Percentiles rank a stretch among this genome's conserved stretches.
Conservation (phyloP, 2,329 filamentous ascomycete genomes). For the Teratosphaeria zuluensis region DNA sequence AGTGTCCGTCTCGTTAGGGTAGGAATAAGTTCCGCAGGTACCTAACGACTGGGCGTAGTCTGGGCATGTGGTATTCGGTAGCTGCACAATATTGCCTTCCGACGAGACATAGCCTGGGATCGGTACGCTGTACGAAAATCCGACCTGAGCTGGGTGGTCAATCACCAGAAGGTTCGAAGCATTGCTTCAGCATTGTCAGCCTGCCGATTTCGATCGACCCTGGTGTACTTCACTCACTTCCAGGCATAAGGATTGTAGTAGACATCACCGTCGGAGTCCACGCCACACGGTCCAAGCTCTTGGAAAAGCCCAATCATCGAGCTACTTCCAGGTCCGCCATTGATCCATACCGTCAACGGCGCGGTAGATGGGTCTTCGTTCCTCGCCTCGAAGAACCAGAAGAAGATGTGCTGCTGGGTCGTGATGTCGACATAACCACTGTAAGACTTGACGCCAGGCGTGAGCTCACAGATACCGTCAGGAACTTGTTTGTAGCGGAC, state of each 20-base stretch:
- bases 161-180: constrained; percentile 59
- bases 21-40: constrained; percentile 48
- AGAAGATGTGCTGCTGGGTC: constrained; percentile 45
- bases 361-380: constrained; percentile 40
- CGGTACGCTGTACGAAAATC: constrained; percentile 44
- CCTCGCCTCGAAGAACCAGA: constrained; percentile 46
- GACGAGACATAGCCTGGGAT: constrained; percentile 15
- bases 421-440: constrained; percentile 47
- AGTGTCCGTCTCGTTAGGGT: constrained; percentile 40
- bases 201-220: neutral
- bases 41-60: constrained; percentile 9
- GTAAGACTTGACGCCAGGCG: constrained; percentile 47
- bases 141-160: constrained; percentile 52
- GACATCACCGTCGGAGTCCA: constrained; percentile 27
- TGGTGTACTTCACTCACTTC: constrained; percentile 29
- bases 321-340: constrained; percentile 48
- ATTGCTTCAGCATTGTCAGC: constrained; percentile 25
- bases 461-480: constrained; percentile 47
- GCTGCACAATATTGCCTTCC: constrained; percentile 26
- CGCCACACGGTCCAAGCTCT: constrained; percentile 20
- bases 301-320: constrained; percentile 51
- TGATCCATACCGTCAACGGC: constrained; percentile 53
- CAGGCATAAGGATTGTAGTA: constrained; percentile 52
- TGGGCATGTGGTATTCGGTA: constrained; percentile 12
- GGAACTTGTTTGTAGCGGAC: constrained; percentile 51